phyloP scores from a whole-genome alignment of 1,139 yeast genomes.

The Magnusiomyces ingens region DNA sequence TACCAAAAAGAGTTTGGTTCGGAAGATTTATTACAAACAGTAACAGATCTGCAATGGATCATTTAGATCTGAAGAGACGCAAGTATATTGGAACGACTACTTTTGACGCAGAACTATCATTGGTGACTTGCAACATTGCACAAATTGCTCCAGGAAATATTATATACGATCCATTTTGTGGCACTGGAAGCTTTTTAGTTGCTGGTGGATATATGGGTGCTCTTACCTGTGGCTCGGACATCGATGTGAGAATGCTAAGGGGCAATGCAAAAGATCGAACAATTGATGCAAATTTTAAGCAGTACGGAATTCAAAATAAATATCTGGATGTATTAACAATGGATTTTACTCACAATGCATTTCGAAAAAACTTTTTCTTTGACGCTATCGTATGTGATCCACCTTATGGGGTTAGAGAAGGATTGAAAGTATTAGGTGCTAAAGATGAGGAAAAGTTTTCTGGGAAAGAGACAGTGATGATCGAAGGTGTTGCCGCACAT shows the following conservation, averaged over 20 bases:
- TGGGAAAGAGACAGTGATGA: conserved; percentile 63
- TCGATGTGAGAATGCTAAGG: conserved; percentile 74
- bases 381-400: conserved; percentile 94
- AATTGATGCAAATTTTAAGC: conserved; percentile 62
- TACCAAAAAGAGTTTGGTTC: conserved; percentile 59
- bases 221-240: conserved; percentile 78
- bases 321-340: conserved; percentile 76
- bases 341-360: conserved; percentile 91
- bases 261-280: conserved; percentile 55
- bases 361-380: conserved; percentile 53
- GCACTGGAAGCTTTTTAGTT: conserved; percentile 90
- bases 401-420: conserved; percentile 96
- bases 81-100: conserved; percentile 93
- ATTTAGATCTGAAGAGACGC: conserved; percentile 73
- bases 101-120: conserved; percentile 71
- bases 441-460: conserved; percentile 51
- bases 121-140: conserved; percentile 81
- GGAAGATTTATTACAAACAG: conserved; percentile 66
- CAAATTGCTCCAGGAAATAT: conserved; percentile 60
- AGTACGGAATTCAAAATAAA: conserved; percentile 53
- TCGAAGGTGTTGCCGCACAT: conserved; percentile 74
- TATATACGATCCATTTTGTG: conserved; percentile 91
- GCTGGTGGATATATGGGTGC: conserved; percentile 89
- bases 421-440: conserved; percentile 87
- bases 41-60: conserved; percentile 66